Base-by-base conservation (phyloP, 768 basidiomycete genomes). In the Phanerodontia chrysosporium region DNA sequence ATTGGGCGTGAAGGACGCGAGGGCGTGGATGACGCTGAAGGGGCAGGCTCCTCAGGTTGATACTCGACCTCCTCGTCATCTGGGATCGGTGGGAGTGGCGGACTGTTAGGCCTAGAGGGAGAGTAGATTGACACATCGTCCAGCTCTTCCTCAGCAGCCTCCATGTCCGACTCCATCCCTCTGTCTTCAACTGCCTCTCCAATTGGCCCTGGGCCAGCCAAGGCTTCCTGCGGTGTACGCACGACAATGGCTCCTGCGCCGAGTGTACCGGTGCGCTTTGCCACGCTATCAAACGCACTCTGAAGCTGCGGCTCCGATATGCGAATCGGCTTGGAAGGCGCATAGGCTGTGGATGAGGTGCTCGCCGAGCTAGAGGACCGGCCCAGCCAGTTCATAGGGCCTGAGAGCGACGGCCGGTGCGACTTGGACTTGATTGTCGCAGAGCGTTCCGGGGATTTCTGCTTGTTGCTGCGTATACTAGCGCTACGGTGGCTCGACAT, bases 221-320 rank as follows among this genome's bases (percentile, higher is more conserved):
- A 83, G 87, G 5, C 81, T 86, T 0, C 92, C 90, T 0, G 75
- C 82, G 62, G 78, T 92, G 14, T 78, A 87, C 0, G 74, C 62
- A 30, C 72, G 68, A 48, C 64, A 70, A 24, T 60, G 67, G 46
- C 65, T 67, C 12, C 63, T 71, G 27, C 63, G 70, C 32, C 65
- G 56, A 67, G 72, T 44, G 21, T 49, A 18, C 16, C 21, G 21
- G 35, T 28, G 35, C 22, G 36, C 35, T 30, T 67, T 53, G 53
- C 45, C 29, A 75, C 56, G 3, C 67, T 66, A 12, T 76, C 73
- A 4, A 76, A 60, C 45, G 70, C 70, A 61, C 70, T 70, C 8
- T 69, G 62, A 7, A 74, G 58, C 54, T 74, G 74, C 18, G 80
- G 76, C 65, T 81, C 80, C 6, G 78, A 80, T 52, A 78, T 74